phyloP scores from a whole-genome alignment of 202 grass and related monocot species.

The Carex arenaria region DNA sequence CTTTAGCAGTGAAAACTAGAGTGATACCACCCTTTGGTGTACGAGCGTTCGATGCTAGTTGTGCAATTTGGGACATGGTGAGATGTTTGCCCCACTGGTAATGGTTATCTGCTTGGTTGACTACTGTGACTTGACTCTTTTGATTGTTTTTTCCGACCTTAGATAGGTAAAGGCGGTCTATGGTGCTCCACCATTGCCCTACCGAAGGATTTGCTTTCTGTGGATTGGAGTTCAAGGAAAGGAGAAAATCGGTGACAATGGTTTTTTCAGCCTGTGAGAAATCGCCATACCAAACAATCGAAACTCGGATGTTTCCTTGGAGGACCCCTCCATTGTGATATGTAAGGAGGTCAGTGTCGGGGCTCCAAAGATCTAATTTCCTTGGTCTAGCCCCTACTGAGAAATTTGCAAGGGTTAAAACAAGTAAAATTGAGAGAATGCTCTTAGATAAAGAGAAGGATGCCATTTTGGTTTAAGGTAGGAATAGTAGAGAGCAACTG shows the following conservation, averaged over 20 bases:
- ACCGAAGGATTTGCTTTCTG: constrained; percentile 34
- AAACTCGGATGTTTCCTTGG: constrained; percentile 46
- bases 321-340: constrained; percentile 63
- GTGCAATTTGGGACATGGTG: constrained; percentile 31
- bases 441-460: neutral
- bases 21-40: constrained; percentile 26
- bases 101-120: constrained; percentile 21
- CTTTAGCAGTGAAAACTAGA: constrained; percentile 50
- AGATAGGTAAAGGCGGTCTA: constrained; percentile 38
- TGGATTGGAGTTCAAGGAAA: constrained; percentile 32
- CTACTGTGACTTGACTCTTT: neutral
- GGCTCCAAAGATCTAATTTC: constrained; percentile 46
- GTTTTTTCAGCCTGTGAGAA: constrained; percentile 51
- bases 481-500: neutral
- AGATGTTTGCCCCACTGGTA: constrained; percentile 46
- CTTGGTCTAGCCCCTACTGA: constrained; percentile 33
- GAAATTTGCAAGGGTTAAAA: constrained; percentile 17
- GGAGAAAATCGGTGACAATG: constrained; percentile 56
- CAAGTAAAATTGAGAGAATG: constrained; percentile 8
- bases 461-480: constrained; percentile 27
- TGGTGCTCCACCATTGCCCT: constrained; percentile 57
- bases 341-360: constrained; percentile 32
- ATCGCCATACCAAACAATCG: constrained; percentile 52
- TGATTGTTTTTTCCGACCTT: constrained; percentile 13
- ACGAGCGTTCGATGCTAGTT: constrained; percentile 23